Evolutionary conservation across 331 rosid genomes (phyloP), one percentile per base, ranked within the genome.

Genomic region (Cydonia oblonga): DNA sequence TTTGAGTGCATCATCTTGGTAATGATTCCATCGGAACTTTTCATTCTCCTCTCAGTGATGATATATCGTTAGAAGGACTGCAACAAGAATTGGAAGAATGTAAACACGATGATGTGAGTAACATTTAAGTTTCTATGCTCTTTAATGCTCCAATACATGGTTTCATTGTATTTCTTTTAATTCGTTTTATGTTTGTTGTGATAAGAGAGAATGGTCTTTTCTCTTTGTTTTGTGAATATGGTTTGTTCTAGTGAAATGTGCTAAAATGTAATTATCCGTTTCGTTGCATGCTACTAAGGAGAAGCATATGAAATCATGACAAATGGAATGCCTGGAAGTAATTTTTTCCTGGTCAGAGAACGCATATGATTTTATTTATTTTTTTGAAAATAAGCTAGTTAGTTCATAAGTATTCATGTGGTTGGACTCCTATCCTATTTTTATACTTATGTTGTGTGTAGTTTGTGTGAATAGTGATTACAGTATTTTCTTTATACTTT

Each of bases 1-100:
- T 40, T 33, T 40, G 32, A 25, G 42, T 68, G 42, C 15, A 9
- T 30, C 25, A n/a, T 66, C 57, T 76, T 6, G 54, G 25, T 22
- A 72, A 26, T 59, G 57, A 77, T 72, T 77, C 14, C 28, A 13
- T 82, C 42, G 35, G 35, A 44, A 57, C 44, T 40, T 24, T 38
- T 29, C 26, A 51, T 26, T 53, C 35, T 25, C 32, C 67, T 30
- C 63, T 64, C 82, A 88, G 98, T 24, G 95, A 86, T 64, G 97
- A 90, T 72, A 75, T 90, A 60, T 89, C 97, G 9, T 75, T 93
- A 88, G 97, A 93, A 71, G 98, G 98, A 59, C 84, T 93, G 19
- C 87, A 93, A 72, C 90, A 87, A 85, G 98, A 93, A 82, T 85
- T 93, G 12, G 97, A 93, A 79, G 97, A 93, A 87, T 90, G 96